Conservation (phyloP, 2,329 filamentous ascomycete species). For the Aspergillus fischeri region DNA sequence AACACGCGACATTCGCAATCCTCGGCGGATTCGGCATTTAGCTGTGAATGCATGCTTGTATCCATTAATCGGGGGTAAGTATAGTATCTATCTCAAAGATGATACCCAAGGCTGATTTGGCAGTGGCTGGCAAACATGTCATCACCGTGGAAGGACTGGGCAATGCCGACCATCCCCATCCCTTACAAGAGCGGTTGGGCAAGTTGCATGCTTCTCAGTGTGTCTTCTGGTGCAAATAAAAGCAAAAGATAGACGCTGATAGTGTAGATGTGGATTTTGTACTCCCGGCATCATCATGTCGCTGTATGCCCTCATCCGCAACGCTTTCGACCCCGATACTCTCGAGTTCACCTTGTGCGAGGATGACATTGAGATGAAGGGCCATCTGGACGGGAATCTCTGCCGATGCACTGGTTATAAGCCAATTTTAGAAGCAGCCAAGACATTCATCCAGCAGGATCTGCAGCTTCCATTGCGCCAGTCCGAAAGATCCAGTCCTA, state of each 20-base stretch:
- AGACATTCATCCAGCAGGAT: constrained; percentile 63
- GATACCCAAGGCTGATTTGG: no score
- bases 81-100: no score
- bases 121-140: constrained; percentile 89
- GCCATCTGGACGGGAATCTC: constrained; percentile 89
- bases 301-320: constrained; percentile 85
- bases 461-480: constrained; percentile 41
- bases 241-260: no score
- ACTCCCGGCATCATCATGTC: constrained; percentile 95
- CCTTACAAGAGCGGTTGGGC: constrained; percentile 85
- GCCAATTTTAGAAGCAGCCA: constrained; percentile 88
- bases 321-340: constrained; percentile 33
- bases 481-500: no score
- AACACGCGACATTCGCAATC: constrained; percentile 1
- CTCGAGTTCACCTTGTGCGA: constrained; percentile 57
- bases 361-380: constrained; percentile 84
- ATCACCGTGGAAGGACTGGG: constrained; percentile 97
- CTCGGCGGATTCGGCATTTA: background rate
- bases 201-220: constrained; percentile 59
- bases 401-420: constrained; percentile 95
- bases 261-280: constrained; percentile 84
- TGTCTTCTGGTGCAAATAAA: no score
- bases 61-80: constrained; percentile 67
- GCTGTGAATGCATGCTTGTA: constrained; percentile 95
- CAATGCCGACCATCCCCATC: constrained; percentile 79